These are phyloP conservation scores for Lachnellula suecica DNA, from an alignment of 2,329 filamentous ascomycete species.

Conservation along the genomic window DNA sequence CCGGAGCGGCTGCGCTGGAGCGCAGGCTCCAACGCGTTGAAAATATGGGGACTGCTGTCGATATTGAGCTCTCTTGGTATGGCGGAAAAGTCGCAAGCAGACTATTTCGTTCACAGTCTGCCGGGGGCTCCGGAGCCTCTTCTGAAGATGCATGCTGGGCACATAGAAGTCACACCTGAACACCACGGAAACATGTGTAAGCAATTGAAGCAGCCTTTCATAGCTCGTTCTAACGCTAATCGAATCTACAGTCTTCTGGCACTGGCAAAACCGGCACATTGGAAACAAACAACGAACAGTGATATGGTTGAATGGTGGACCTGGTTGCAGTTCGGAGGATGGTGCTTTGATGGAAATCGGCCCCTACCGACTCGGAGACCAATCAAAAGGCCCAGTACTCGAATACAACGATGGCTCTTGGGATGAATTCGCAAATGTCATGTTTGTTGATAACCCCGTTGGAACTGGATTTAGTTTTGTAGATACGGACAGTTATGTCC, in stretches of 20 bases:
- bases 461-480: conserved; percentile 97
- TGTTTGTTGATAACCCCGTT: conserved; percentile 97
- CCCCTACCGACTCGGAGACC: conserved; percentile 81
- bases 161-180: conserved; percentile 84
- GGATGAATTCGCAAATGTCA: conserved; percentile 95
- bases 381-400: conserved; percentile 54
- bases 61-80: conserved; percentile 39
- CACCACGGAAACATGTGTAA: conserved; percentile 70
- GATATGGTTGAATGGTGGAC: conserved; percentile 95
- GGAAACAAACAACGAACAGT: conserved; percentile 88
- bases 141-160: conserved; percentile 97
- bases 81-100: conserved; percentile 65
- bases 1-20: conserved; percentile 10
- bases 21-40: conserved; percentile 13
- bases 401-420: conserved; percentile 90
- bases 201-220: not conserved
- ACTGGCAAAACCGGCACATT: conserved; percentile 93
- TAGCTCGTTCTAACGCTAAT: not conserved
- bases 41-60: conserved; percentile 38
- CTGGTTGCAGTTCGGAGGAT: conserved; percentile 96
- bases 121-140: conserved; percentile 80
- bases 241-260: conserved; percentile 74
- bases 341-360: conserved; percentile 85
- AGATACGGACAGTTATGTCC: conserved; percentile 81
- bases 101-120: conserved; percentile 86